A percentile compares a stretch with the other conserved stretches of the same genome.
Evolutionary conservation across 2,329 filamentous ascomycete genomes (phyloP).

Genomic region (Aspergillus phoenicis): DNA sequence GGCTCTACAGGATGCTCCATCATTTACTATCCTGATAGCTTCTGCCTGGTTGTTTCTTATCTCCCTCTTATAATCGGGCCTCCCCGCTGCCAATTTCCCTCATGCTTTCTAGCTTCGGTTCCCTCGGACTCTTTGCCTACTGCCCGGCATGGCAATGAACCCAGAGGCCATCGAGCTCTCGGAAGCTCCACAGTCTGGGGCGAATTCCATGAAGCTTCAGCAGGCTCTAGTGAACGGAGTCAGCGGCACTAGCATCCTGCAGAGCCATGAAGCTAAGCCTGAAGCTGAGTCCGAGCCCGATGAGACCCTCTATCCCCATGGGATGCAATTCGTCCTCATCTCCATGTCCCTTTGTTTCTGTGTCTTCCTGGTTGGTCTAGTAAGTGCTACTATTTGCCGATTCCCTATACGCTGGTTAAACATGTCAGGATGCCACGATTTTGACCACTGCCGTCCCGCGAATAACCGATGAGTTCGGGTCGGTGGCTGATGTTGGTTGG

Average conservation of each 20-base stretch:
- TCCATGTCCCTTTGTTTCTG: slow-evolving; percentile 8
- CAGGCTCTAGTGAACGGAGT: not conserved
- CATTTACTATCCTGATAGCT: not conserved
- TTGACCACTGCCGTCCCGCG: not conserved
- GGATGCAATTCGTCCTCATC: not conserved
- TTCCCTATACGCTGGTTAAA: too few relatives aligned
- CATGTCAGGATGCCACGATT: not conserved
- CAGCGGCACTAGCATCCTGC: not conserved
- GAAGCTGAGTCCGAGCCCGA: not conserved
- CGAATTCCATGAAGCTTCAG: not conserved
- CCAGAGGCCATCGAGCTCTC: not conserved
- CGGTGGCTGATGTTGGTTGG: slow-evolving; percentile 2
- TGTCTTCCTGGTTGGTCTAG: slow-evolving; percentile 1
- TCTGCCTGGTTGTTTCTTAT: not conserved
- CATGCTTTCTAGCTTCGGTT: not conserved
- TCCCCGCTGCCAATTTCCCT: not conserved
- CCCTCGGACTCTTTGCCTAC: not conserved
- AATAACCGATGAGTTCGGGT: slow-evolving; percentile 3
- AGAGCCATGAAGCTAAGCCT: not conserved
- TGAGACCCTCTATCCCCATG: not conserved
- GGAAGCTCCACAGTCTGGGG: not conserved
- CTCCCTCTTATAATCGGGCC: not conserved
- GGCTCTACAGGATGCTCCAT: not conserved
- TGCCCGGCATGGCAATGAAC: not conserved
- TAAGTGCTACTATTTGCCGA: not conserved